Conservation (phyloP, 192 early-diverging fungal genomes). For the Gryganskiella cystojenkinii region DNA sequence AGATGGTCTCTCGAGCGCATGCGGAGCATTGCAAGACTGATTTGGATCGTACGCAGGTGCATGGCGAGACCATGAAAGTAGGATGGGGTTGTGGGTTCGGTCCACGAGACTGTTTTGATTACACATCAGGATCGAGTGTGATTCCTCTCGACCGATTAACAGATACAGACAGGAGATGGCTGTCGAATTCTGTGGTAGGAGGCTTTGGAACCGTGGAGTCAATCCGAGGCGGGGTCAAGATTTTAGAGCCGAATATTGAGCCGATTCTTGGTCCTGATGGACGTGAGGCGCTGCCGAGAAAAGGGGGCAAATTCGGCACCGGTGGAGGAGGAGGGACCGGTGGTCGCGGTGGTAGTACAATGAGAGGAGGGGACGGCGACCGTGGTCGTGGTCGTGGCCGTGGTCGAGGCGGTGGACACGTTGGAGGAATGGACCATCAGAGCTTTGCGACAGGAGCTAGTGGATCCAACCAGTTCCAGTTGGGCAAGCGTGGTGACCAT, state of each 20-base stretch:
- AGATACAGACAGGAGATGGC: slow-evolving; percentile 55
- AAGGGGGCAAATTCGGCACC: slow-evolving; percentile 7
- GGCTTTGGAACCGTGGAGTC: slow-evolving; percentile 47
- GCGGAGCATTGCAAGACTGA: slow-evolving; percentile 42
- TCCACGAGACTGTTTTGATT: slow-evolving; percentile 57
- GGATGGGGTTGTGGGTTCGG: slow-evolving; percentile 59
- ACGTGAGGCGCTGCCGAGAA: slow-evolving; percentile 37
- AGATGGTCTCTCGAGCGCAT: slow-evolving; percentile 50
- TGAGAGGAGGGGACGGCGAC: neutral
- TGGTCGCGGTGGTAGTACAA: slow-evolving; percentile 10
- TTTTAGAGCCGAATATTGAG: slow-evolving; percentile 56
- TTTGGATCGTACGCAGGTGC: slow-evolving; percentile 26
- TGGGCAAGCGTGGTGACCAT: neutral
- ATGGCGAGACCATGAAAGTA: slow-evolving; percentile 52
- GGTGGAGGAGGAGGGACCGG: neutral
- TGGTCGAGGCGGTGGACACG: slow-evolving; percentile 17
- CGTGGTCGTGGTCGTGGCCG: slow-evolving; percentile 14
- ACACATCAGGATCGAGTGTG: slow-evolving; percentile 38
- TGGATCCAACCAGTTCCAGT: neutral
- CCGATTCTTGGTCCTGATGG: slow-evolving; percentile 26
- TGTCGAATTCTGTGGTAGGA: slow-evolving; percentile 44
- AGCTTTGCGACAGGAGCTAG: neutral
- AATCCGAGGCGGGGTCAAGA: slow-evolving; percentile 50
- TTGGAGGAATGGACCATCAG: neutral
- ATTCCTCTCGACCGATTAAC: slow-evolving; percentile 55